A percentile compares a stretch with the other conserved stretches of the same genome.
phyloP scores from a whole-genome alignment of 306 rosid species.

The Cicer judaicum region DNA sequence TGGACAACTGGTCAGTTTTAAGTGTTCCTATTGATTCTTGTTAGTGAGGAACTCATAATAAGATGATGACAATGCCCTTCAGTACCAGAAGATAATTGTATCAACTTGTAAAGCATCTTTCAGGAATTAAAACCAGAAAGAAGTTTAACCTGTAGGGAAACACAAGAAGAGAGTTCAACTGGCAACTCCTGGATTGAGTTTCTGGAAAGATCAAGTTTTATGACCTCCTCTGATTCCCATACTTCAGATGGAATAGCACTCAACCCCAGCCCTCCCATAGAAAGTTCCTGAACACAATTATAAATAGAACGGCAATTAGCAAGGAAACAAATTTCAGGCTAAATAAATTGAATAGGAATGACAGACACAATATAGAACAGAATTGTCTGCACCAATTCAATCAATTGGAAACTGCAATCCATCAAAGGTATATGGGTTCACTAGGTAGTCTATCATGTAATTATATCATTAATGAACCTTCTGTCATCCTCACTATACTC shows the following conservation, averaged over 20 bases:
- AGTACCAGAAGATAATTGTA: background rate
- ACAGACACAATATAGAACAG: background rate
- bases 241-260: constrained; percentile 79
- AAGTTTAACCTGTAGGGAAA: constrained; percentile 67
- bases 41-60: background rate
- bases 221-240: constrained; percentile 77
- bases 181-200: constrained; percentile 91
- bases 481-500: constrained; percentile 33
- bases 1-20: constrained; percentile 29
- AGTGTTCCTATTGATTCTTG: constrained; percentile 13
- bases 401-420: constrained; percentile 6
- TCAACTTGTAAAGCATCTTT: constrained; percentile 27
- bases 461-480: constrained; percentile 24
- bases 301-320: constrained; percentile 30
- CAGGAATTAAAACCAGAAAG: constrained; percentile 35
- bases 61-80: constrained; percentile 8
- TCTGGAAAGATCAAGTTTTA: constrained; percentile 73
- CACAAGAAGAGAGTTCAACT: constrained; percentile 78
- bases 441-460: constrained; percentile 29
- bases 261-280: constrained; percentile 80
- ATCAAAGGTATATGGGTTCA: constrained; percentile 1
- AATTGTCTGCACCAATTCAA: constrained; percentile 6
- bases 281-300: constrained; percentile 72
- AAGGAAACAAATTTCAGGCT: constrained; percentile 17
- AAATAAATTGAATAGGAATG: constrained; percentile 25